phyloP scores from a whole-genome alignment of 352 stramenopile genomes.

The Saprolegnia diclina region DNA sequence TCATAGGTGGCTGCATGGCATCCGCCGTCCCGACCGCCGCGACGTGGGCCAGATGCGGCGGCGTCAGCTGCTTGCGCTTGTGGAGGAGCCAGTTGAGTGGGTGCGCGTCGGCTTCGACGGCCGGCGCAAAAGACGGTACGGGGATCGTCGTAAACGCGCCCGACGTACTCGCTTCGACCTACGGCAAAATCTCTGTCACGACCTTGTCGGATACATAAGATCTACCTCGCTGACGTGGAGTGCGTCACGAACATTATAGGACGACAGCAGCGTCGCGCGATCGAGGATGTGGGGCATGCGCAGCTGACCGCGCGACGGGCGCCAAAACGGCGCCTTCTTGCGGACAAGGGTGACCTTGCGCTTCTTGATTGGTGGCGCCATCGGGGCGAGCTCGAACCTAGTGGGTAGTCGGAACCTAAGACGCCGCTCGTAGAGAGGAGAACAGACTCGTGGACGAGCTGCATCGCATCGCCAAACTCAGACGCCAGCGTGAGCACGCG shows the following conservation, averaged over 20 bases:
- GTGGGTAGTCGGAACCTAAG: too few species aligned
- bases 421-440: neutral
- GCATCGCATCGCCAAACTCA: neutral
- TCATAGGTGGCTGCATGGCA: neutral
- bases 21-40: neutral
- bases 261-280: constrained; percentile 3
- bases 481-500: neutral
- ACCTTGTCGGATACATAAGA: neutral
- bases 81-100: constrained; percentile 16
- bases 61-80: neutral
- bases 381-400: too few species aligned
- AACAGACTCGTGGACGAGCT: neutral
- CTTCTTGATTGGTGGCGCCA: neutral
- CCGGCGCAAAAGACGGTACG: neutral
- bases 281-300: constrained; percentile 17
- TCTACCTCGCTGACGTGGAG: constrained; percentile 10
- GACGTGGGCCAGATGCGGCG: neutral
- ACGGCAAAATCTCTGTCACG: neutral
- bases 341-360: neutral
- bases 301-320: neutral
- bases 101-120: neutral
- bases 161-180: neutral
- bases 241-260: neutral
- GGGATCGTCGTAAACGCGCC: neutral
- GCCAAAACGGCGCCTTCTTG: constrained; percentile 14